Evolutionary conservation across 2,329 filamentous ascomycete species (phyloP), one percentile per base, ranked within the genome.

Genomic region (Talaromyces atroroseus): DNA sequence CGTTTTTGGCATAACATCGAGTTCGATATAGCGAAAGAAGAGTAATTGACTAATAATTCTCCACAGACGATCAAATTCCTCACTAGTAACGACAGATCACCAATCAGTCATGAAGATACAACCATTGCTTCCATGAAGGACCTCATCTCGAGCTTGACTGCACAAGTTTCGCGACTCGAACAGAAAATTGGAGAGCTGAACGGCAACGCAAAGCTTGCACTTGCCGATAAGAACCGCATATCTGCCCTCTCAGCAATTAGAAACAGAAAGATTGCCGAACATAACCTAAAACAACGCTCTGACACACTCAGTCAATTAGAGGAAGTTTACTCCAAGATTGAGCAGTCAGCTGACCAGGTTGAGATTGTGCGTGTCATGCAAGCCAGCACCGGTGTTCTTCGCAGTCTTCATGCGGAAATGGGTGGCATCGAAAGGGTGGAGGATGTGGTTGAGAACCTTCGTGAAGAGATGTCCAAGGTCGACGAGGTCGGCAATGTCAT

Each of bases 331-430:
- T 73, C 80, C n/a, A 88, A 87, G 66, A 89, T 99, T 52, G 87
- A 96, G 68, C 86, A 92, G 70, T 94, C 94, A 0, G 81, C 85
- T 0, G 89, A 92, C 71, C 89, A 96, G 61, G 84, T 95, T 8
- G 87, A 90, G 64, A 82, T 96, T 14, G 84, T 97, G 8, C 82
- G 82, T 58, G 86, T 91, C 5, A 92, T 99, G 86, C 84, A 90
- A 66, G 82, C 85, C 16, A 90, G 89, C 60, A 83, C 87, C 0
- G 80, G 80, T 34, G 90, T 89, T 1, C 79, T 99, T 34, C 81
- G 82, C 62, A 79, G 77, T 24, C 78, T 99, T 29, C 91, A 96
- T 67, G 79, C 82, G 48, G 83, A 90, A 67, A 82, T 91, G 21
- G 94, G 94, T 47, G 89, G 90, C 1, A 81, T 82, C 0, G 87